These are phyloP conservation scores for Fusarium stilboides DNA, from an alignment of 2,329 filamentous ascomycete genomes.

Conservation along the genomic window DNA sequence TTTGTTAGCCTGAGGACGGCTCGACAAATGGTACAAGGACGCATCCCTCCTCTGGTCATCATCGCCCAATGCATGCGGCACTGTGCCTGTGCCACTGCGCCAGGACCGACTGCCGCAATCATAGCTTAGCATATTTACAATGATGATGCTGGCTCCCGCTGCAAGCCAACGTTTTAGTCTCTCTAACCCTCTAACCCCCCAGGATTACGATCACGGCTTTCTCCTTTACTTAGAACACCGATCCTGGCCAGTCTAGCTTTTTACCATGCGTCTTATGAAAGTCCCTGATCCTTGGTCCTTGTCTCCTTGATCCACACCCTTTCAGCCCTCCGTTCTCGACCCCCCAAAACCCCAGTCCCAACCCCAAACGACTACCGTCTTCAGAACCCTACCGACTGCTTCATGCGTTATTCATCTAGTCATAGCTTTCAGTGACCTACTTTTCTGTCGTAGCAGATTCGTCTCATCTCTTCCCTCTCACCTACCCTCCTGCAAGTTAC, in stretches of 20 bases:
- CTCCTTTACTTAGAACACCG: slow-evolving; percentile 27
- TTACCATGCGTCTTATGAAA: slow-evolving; percentile 28
- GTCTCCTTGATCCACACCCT: slow-evolving; percentile 46
- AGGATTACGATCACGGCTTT: slow-evolving; percentile 23
- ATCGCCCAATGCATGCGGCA: slow-evolving; percentile 42
- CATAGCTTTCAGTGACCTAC: slow-evolving; percentile 46
- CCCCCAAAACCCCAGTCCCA: slow-evolving; percentile 44
- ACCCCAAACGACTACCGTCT: slow-evolving; percentile 52
- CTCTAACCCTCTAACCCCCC: slow-evolving; percentile 14
- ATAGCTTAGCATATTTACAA: slow-evolving; percentile 33
- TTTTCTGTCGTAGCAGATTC: slow-evolving; percentile 49
- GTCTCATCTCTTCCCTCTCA: slow-evolving; percentile 49
- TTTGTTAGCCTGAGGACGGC: slow-evolving; percentile 20
- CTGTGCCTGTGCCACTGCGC: slow-evolving; percentile 43
- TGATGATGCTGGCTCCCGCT: slow-evolving; percentile 49
- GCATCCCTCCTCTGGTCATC: slow-evolving; percentile 33
- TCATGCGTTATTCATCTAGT: slow-evolving; percentile 50
- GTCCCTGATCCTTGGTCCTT: slow-evolving; percentile 40
- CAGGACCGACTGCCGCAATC: slow-evolving; percentile 37
- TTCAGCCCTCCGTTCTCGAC: slow-evolving; percentile 48
- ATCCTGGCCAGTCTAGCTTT: slow-evolving; percentile 17
- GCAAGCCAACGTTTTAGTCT: slow-evolving; percentile 41
- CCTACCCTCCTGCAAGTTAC: slow-evolving; percentile 38
- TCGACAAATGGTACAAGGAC: slow-evolving; percentile 28
- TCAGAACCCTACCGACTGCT: slow-evolving; percentile 48